These are phyloP conservation scores for Sicyos baderoa DNA, from an alignment of 306 rosid genomes.

Conservation along the genomic window DNA sequence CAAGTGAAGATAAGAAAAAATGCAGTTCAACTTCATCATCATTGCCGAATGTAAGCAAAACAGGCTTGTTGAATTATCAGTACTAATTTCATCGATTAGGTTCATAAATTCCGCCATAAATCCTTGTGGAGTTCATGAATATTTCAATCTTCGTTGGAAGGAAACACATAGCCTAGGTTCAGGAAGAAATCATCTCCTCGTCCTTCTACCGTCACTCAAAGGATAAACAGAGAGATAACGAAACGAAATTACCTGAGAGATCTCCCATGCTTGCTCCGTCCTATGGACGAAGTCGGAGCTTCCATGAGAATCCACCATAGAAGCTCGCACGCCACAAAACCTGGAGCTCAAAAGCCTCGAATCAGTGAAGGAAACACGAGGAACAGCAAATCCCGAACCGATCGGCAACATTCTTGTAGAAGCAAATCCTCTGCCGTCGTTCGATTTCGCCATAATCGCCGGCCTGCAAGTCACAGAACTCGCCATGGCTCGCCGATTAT, in stretches of 20 bases:
- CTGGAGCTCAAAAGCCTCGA: constrained; percentile 23
- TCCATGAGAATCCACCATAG: constrained; percentile 57
- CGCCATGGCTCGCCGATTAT: constrained; percentile 29
- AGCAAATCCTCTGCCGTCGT: constrained; percentile 21
- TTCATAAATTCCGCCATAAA: background rate
- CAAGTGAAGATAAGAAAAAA: background rate
- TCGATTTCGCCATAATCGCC: constrained; percentile 23
- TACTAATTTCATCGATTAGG: background rate
- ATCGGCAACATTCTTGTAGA: constrained; percentile 14
- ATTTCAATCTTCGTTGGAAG: background rate
- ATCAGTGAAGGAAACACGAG: constrained; percentile 14
- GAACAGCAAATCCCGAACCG: constrained; percentile 14
- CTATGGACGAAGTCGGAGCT: constrained; percentile 69
- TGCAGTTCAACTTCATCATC: background rate
- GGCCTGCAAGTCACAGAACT: constrained; percentile 26
- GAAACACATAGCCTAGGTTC: background rate
- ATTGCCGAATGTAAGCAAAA: background rate
- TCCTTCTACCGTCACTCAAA: background rate
- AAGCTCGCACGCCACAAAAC: constrained; percentile 46
- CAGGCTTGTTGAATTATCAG: background rate
- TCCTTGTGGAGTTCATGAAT: background rate
- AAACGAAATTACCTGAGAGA: constrained; percentile 56
- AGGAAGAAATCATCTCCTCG: background rate
- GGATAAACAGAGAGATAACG: background rate
- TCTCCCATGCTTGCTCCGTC: constrained; percentile 76